A percentile compares a stretch with the other conserved stretches of the same genome.
Conservation (phyloP, 2,329 filamentous ascomycete genomes). For the Didymella keratinophila region DNA sequence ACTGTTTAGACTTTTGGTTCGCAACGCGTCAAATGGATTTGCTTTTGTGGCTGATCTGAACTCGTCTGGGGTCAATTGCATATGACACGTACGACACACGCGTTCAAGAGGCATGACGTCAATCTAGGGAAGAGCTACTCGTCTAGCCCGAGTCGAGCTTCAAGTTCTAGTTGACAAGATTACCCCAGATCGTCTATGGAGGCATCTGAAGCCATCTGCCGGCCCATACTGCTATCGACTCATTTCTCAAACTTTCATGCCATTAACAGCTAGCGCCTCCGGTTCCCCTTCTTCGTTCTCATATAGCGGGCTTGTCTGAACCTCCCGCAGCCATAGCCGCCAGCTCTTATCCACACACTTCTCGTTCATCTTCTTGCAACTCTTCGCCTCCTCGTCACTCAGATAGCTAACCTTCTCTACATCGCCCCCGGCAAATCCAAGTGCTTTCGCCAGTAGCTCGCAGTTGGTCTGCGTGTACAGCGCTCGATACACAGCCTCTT, state of each 20-base stretch:
- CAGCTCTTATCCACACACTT: conserved; percentile 50
- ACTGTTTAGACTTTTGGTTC: background rate
- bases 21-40: conserved; percentile 9
- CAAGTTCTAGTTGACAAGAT: background rate
- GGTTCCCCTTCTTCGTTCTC: conserved; percentile 46
- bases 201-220: background rate
- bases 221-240: background rate
- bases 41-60: background rate
- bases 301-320: conserved; percentile 47
- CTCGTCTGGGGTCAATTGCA: background rate
- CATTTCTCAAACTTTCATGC: conserved; percentile 31
- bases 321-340: conserved; percentile 53
- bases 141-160: background rate
- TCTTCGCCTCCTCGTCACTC: conserved; percentile 48
- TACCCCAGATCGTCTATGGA: background rate
- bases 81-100: conserved; percentile 12
- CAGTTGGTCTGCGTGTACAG: conserved; percentile 51
- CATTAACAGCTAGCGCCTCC: conserved; percentile 32
- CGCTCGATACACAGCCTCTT: conserved; percentile 53
- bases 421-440: conserved; percentile 41
- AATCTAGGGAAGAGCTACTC: background rate
- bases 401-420: conserved; percentile 36
- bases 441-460: conserved; percentile 46
- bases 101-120: conserved; percentile 17
- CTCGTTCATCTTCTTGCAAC: conserved; percentile 45